A percentile compares a stretch with the other conserved stretches of the same genome.
Conservation (phyloP, 2,329 filamentous ascomycete species). For the Tolypocladium endophyticum region DNA sequence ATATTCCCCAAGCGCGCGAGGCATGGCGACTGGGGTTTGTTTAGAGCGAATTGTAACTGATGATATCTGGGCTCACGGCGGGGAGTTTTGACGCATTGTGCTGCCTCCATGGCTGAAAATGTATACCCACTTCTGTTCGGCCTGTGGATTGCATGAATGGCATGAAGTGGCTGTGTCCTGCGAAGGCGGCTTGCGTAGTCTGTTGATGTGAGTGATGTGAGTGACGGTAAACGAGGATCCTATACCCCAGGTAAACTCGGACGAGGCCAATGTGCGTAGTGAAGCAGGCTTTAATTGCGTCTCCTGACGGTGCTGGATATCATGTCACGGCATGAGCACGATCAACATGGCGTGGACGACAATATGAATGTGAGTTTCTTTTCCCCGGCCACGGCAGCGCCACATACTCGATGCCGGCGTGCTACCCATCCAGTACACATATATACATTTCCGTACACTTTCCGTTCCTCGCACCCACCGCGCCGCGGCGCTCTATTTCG, state of each 20-base stretch:
- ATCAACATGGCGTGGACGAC: neutral
- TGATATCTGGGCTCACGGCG: neutral
- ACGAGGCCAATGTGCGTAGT: neutral
- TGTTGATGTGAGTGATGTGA: neutral
- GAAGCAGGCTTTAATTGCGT: neutral
- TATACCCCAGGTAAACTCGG: no score
- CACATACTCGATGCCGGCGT: neutral
- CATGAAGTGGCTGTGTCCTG: neutral
- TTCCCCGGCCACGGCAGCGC: neutral
- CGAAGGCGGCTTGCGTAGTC: neutral
- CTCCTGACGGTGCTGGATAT: neutral
- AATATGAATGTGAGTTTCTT: neutral
- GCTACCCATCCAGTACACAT: constrained; percentile 1
- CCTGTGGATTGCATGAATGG: neutral
- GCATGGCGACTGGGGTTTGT: neutral
- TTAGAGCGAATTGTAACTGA: neutral
- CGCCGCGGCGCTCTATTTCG: constrained; percentile 34
- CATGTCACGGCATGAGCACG: neutral
- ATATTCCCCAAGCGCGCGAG: neutral
- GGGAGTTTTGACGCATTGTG: neutral
- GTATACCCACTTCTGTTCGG: neutral
- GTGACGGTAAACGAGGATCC: no score
- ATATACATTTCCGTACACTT: constrained; percentile 6
- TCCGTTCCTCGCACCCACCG: neutral
- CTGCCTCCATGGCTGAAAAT: neutral